Percentiles rank a stretch among this genome's conserved stretches.
Evolutionary conservation across 202 grass and related monocot genomes (phyloP).

Genomic region (Saccharum hybrid): DNA sequence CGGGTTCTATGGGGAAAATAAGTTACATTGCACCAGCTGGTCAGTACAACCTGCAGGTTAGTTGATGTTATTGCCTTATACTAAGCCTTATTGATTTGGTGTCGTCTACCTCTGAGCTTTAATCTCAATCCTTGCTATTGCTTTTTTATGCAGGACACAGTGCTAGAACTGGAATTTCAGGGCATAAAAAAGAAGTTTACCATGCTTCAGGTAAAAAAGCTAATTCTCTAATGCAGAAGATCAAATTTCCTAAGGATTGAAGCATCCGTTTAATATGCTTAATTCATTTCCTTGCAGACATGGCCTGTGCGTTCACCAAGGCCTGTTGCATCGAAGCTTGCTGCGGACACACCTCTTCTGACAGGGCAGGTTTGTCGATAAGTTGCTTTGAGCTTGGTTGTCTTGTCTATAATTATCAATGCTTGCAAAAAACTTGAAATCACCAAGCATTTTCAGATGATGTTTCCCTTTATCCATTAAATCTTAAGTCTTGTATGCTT

Average conservation of each 20-base stretch:
- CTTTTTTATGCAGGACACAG: slow-evolving; percentile 68
- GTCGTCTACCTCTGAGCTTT: not conserved
- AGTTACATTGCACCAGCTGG: slow-evolving; percentile 74
- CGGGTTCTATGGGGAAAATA: slow-evolving; percentile 87
- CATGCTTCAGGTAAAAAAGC: slow-evolving; percentile 78
- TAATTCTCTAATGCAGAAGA: not conserved
- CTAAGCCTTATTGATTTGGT: not conserved
- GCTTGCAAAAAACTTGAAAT: not conserved
- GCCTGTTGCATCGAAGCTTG: slow-evolving; percentile 83
- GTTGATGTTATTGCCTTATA: slow-evolving; percentile 24
- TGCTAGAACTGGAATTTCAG: slow-evolving; percentile 91
- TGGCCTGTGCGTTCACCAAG: slow-evolving; percentile 94
- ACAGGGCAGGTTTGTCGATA: slow-evolving; percentile 73
- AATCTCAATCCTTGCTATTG: slow-evolving; percentile 24
- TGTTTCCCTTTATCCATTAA: not conserved
- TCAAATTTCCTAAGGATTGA: not conserved
- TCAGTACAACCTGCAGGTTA: slow-evolving; percentile 82
- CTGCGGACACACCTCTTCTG: slow-evolving; percentile 87
- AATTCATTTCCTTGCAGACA: slow-evolving; percentile 48
- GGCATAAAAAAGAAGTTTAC: slow-evolving; percentile 84
- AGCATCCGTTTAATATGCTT: slow-evolving; percentile 30
- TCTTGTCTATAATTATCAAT: not conserved
- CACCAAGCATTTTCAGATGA: not conserved
- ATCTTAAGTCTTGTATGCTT: slow-evolving; percentile 20
- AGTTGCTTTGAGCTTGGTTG: slow-evolving; percentile 1